A percentile compares a stretch with the other conserved stretches of the same genome.
Evolutionary conservation across 139 green algal species (phyloP).

Genomic region (Ettlia oleoabundans): DNA sequence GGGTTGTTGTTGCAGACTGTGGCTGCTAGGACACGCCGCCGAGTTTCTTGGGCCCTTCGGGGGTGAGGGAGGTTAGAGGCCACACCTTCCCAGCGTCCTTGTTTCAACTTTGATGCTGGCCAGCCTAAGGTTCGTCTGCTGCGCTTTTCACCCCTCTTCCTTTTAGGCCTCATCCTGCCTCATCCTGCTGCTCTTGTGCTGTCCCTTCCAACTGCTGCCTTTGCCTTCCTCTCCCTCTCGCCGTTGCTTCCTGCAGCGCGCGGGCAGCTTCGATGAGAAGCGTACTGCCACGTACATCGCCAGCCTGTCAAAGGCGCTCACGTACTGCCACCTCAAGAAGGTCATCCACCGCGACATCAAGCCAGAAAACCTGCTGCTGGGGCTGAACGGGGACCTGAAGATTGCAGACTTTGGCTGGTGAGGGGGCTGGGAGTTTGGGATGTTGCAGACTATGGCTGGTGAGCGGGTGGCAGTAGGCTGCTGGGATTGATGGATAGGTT

Average conservation of each 20-base stretch:
- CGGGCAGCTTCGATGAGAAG: constrained; percentile 83
- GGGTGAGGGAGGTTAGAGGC: too few relatives aligned
- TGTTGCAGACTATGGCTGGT: too few relatives aligned
- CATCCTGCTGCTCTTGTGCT: too few relatives aligned
- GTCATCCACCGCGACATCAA: constrained; percentile 99
- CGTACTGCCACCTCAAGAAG: constrained; percentile 98
- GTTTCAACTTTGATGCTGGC: too few relatives aligned
- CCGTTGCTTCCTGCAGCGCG: constrained; percentile 45
- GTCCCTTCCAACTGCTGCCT: not conserved
- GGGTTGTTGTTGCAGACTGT: not conserved
- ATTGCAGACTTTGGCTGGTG: constrained; percentile 99
- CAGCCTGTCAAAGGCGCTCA: constrained; percentile 84
- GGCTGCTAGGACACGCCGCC: too few relatives aligned
- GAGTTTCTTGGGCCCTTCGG: too few relatives aligned
- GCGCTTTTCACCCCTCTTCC: too few relatives aligned
- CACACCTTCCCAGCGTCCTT: too few relatives aligned
- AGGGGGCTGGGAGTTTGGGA: not conserved
- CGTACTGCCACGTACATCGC: constrained; percentile 90
- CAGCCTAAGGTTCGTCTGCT: too few relatives aligned
- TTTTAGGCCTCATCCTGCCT: too few relatives aligned
- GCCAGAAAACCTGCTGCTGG: constrained; percentile 98
- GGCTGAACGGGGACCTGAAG: constrained; percentile 93
- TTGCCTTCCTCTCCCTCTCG: not conserved
- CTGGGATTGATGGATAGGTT: not conserved
- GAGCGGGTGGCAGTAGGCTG: not conserved